Evolutionary conservation across 192 early-diverging fungal genomes (phyloP).

Genomic region (Rhizoclosmatium globosum): DNA sequence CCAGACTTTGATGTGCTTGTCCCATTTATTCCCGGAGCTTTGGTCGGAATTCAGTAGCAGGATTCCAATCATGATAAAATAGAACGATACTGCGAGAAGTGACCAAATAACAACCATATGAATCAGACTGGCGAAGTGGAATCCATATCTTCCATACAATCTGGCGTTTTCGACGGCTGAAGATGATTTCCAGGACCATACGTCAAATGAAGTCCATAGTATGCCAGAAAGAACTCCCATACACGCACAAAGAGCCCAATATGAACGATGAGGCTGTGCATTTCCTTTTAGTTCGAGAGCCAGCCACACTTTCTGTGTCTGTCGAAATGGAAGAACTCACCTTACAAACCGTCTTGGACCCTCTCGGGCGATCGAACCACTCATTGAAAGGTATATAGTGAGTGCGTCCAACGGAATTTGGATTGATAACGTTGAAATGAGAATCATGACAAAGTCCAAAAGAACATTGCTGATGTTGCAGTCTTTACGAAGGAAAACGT

Average conservation of each 20-base stretch:
- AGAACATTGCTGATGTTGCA: slow-evolving; percentile 26
- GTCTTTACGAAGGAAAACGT: slow-evolving; percentile 31
- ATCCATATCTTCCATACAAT: slow-evolving; percentile 2
- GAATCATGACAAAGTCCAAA: slow-evolving; percentile 16
- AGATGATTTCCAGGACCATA: slow-evolving; percentile 26
- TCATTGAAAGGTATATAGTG: slow-evolving; percentile 40
- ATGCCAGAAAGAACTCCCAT: slow-evolving; percentile 29
- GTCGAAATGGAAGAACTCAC: not conserved
- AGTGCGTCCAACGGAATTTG: slow-evolving; percentile 29
- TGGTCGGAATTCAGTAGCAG: slow-evolving; percentile 24
- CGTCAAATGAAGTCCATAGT: slow-evolving; percentile 37
- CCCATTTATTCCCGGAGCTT: slow-evolving; percentile 8
- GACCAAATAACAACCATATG: slow-evolving; percentile 47
- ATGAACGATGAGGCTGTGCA: slow-evolving; percentile 20
- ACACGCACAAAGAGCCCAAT: slow-evolving; percentile 16
- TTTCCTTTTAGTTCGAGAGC: not conserved
- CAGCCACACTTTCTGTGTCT: not conserved
- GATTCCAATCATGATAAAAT: slow-evolving; percentile 24
- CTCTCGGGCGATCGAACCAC: slow-evolving; percentile 37
- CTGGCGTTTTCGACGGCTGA: not conserved
- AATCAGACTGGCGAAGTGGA: slow-evolving; percentile 22
- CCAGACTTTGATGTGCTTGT: slow-evolving; percentile 44
- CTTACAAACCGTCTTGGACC: slow-evolving; percentile 35
- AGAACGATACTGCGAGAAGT: slow-evolving; percentile 26
- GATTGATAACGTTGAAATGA: slow-evolving; percentile 24